A percentile compares a stretch with the other conserved stretches of the same genome.
phyloP scores from a whole-genome alignment of 73 alveolate species.

The Blepharisma stoltei region DNA sequence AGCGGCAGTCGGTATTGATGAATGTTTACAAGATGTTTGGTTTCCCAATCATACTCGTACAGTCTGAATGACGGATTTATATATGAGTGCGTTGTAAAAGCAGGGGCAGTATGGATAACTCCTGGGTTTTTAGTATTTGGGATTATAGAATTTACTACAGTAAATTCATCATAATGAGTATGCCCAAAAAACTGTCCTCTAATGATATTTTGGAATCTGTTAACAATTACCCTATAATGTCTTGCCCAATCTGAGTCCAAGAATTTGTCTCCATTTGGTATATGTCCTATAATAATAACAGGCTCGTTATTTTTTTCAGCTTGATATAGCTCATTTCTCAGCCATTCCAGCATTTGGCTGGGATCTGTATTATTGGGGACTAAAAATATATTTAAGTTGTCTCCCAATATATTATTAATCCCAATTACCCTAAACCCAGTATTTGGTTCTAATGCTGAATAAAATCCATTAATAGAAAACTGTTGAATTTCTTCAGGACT shows the following conservation, averaged over 20 bases:
- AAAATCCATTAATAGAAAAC: not conserved
- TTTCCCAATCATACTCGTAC: not conserved
- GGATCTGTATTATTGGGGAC: conserved; percentile 12
- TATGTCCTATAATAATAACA: conserved; percentile 8
- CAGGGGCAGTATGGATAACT: not conserved
- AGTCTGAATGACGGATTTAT: conserved; percentile 2
- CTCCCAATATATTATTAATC: not conserved
- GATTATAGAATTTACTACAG: not conserved
- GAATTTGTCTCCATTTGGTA: not conserved
- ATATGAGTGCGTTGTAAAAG: not conserved
- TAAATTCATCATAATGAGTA: conserved; percentile 20
- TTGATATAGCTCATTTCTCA: conserved; percentile 3
- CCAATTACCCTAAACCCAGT: not conserved
- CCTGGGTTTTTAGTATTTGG: not conserved
- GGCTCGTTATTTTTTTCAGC: conserved; percentile 1
- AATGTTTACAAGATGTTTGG: not conserved
- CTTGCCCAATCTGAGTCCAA: not conserved
- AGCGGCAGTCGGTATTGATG: conserved; percentile 3
- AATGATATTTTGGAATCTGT: not conserved
- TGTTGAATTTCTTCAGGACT: not conserved
- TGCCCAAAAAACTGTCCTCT: conserved; percentile 30
- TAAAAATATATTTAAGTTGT: not conserved
- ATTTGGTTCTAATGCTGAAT: not conserved
- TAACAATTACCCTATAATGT: conserved; percentile 26
- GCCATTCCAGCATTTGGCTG: not conserved